Evolutionary conservation across 768 basidiomycete genomes (phyloP).

Genomic region (Leccinum uliginosum): DNA sequence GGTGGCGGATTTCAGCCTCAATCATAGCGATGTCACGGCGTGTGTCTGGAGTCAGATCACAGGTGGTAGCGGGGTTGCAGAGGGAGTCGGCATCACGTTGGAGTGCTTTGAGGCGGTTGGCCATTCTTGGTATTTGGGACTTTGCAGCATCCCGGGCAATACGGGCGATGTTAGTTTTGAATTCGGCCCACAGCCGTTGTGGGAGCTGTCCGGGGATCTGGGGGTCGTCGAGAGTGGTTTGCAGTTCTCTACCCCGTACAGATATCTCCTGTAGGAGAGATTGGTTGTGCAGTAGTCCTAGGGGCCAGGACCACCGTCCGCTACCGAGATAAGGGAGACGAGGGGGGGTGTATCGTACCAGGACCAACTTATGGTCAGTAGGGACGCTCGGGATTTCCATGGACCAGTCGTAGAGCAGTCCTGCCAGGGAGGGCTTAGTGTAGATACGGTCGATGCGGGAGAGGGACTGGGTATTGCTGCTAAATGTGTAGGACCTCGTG

Average conservation of each 20-base stretch:
- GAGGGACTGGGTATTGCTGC: not conserved
- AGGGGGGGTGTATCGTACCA: not conserved
- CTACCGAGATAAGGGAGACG: not conserved
- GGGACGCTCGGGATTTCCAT: not conserved
- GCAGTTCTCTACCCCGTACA: not conserved
- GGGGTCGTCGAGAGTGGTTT: not conserved
- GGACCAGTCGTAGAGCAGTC: not conserved
- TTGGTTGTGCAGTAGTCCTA: not conserved
- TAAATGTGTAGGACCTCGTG: not conserved
- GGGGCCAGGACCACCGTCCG: not conserved
- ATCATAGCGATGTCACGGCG: not conserved
- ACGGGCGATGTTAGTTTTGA: not conserved
- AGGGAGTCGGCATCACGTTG: no score
- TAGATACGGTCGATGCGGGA: slow-evolving; percentile 1
- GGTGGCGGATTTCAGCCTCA: not conserved
- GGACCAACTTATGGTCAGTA: slow-evolving; percentile 9
- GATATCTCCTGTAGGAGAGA: not conserved
- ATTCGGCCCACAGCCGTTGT: not conserved
- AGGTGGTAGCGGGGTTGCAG: no score
- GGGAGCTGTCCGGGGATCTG: not conserved
- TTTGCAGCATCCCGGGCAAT: accelerated
- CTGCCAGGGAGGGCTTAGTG: accelerated
- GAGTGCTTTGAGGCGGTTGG: not conserved
- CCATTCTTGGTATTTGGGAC: not conserved
- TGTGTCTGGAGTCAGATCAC: not conserved